These are phyloP conservation scores for Sclerotinia minor DNA, from an alignment of 2,329 filamentous ascomycete species.

Conservation along the genomic window DNA sequence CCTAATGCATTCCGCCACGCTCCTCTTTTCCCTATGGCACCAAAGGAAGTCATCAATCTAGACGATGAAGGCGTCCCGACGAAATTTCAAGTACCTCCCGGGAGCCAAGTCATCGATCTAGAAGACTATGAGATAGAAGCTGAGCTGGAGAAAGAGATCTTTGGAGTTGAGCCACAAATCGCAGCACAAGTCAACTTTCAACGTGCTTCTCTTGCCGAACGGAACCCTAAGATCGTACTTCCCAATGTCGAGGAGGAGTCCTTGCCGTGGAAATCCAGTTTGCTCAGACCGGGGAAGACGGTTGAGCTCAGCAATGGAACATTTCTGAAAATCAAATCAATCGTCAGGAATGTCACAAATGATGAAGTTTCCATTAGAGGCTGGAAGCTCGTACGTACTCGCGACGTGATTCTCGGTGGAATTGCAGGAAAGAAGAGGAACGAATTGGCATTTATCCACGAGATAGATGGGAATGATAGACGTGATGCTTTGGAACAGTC, in stretches of 20 bases:
- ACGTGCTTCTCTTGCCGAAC: slow-evolving; percentile 22
- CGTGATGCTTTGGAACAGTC: slow-evolving; percentile 42
- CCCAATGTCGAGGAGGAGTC: slow-evolving; percentile 44
- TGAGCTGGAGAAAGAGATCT: neutral
- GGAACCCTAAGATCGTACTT: slow-evolving; percentile 30
- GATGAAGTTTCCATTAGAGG: slow-evolving; percentile 45
- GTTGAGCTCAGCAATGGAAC: slow-evolving; percentile 33
- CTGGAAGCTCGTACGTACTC: slow-evolving; percentile 43
- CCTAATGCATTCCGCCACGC: neutral
- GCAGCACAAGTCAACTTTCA: neutral
- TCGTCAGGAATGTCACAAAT: slow-evolving; percentile 14
- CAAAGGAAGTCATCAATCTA: neutral
- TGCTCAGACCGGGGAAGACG: slow-evolving; percentile 35
- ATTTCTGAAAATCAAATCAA: slow-evolving; percentile 46
- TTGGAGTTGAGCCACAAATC: neutral
- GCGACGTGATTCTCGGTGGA: slow-evolving; percentile 36
- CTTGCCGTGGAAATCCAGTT: neutral
- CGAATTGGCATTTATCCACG: slow-evolving; percentile 47
- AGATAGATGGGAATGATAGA: slow-evolving; percentile 44
- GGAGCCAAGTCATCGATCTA: slow-evolving; percentile 7
- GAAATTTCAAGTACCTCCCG: neutral
- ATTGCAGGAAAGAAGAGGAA: slow-evolving; percentile 44
- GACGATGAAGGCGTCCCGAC: neutral
- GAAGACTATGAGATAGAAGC: slow-evolving; percentile 9
- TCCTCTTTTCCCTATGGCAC: too few species aligned